phyloP scores from a whole-genome alignment of 352 stramenopile genomes.

The Globisporangium cylindrosporum region DNA sequence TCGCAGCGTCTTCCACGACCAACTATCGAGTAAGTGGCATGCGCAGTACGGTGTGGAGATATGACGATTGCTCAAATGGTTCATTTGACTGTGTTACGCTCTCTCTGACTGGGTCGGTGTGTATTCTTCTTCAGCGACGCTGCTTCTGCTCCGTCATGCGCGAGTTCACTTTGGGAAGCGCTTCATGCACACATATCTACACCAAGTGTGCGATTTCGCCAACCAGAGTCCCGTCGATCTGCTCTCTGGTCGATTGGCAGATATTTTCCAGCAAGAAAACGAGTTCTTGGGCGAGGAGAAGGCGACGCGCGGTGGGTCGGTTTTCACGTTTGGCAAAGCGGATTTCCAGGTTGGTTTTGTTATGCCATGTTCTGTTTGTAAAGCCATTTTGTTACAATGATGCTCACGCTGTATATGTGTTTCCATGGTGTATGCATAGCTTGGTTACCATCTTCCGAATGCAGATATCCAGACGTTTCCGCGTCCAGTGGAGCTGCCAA shows the following conservation, averaged over 20 bases:
- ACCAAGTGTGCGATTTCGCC: slow-evolving; percentile 49
- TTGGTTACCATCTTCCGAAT: slow-evolving; percentile 82
- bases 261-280: slow-evolving; percentile 16
- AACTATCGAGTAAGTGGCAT: slow-evolving; percentile 56
- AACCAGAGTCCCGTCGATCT: slow-evolving; percentile 67
- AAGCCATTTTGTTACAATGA: background rate
- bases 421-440: slow-evolving; percentile 22
- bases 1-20: slow-evolving; percentile 64
- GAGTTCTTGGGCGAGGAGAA: slow-evolving; percentile 4
- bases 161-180: slow-evolving; percentile 41
- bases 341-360: slow-evolving; percentile 64
- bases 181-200: slow-evolving; percentile 51
- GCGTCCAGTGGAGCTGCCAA: slow-evolving; percentile 56
- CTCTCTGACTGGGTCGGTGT: background rate
- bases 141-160: slow-evolving; percentile 68
- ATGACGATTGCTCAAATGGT: background rate
- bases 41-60: background rate
- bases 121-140: slow-evolving; percentile 34
- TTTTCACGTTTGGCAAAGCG: slow-evolving; percentile 85
- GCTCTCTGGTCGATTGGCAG: slow-evolving; percentile 27
- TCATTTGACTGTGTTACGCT: background rate
- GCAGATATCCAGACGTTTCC: slow-evolving; percentile 70
- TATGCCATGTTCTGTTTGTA: background rate
- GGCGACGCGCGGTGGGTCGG: slow-evolving; percentile 26
- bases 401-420: background rate